Percentiles rank a stretch among this genome's conserved stretches.
These are phyloP conservation scores for Penicillium maclennaniae DNA, from an alignment of 495 filamentous ascomycete genomes.

Conservation along the genomic window DNA sequence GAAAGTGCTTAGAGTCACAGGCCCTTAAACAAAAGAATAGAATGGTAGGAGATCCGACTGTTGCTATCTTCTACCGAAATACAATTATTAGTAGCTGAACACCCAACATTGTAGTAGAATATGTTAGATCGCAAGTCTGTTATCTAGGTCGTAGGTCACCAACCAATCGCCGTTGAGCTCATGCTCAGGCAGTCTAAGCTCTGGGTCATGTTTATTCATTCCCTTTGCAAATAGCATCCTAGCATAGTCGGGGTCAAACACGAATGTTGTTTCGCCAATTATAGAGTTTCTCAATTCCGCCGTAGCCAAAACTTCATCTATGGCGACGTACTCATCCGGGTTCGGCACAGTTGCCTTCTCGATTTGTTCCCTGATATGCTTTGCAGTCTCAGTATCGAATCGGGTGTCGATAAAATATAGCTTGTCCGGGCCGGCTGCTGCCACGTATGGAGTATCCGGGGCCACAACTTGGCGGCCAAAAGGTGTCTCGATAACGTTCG, in stretches of 20 bases:
- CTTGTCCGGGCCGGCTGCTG: constrained; percentile 5
- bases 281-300: constrained; percentile 6
- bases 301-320: constrained; percentile 13
- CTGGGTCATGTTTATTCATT: constrained; percentile 14
- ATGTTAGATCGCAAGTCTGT: neutral
- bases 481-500: constrained; percentile 9
- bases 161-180: constrained; percentile 14
- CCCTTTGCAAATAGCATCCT: constrained; percentile 10
- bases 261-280: constrained; percentile 16
- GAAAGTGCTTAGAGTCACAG: too few species aligned
- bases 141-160: constrained; percentile 10
- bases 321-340: constrained; percentile 9
- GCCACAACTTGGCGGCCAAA: constrained; percentile 13
- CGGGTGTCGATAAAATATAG: constrained; percentile 20
- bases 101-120: too few species aligned
- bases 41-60: neutral
- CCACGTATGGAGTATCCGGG: constrained; percentile 19
- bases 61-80: too few species aligned
- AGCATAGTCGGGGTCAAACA: constrained; percentile 8
- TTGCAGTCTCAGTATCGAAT: constrained; percentile 13
- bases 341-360: constrained; percentile 8
- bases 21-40: too few species aligned
- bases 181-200: constrained; percentile 14
- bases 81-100: too few species aligned
- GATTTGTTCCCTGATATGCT: constrained; percentile 15